These are phyloP conservation scores for Penicillium occitanis DNA, from an alignment of 2,329 filamentous ascomycete genomes.

Conservation along the genomic window DNA sequence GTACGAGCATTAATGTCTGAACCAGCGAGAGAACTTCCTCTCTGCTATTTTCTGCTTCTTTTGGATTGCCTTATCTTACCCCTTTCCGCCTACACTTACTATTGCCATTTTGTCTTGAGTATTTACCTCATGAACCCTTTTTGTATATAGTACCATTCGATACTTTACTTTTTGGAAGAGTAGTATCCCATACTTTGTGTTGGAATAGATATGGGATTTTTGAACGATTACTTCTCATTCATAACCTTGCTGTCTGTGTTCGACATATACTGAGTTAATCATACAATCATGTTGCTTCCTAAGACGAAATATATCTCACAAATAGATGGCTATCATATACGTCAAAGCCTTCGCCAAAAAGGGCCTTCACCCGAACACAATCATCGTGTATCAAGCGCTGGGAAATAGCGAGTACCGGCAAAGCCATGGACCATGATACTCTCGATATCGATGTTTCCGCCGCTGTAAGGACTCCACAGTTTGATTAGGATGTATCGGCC, in stretches of 20 bases:
- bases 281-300: background rate
- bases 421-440: slow-evolving; percentile 80
- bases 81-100: background rate
- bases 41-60: background rate
- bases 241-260: background rate
- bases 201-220: background rate
- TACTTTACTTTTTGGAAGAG: background rate
- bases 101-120: slow-evolving; percentile 7
- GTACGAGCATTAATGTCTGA: slow-evolving; percentile 29
- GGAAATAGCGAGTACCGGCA: slow-evolving; percentile 82
- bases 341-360: background rate
- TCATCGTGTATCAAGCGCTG: slow-evolving; percentile 62
- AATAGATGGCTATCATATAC: background rate
- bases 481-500: slow-evolving; percentile 84
- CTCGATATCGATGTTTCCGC: slow-evolving; percentile 85
- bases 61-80: background rate
- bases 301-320: background rate
- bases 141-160: slow-evolving; percentile 16
- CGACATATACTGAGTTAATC: background rate
- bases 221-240: background rate
- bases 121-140: background rate
- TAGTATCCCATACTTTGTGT: background rate
- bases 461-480: slow-evolving; percentile 76
- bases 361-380: background rate
- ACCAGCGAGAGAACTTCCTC: slow-evolving; percentile 21